Evolutionary conservation across 352 stramenopile species (phyloP), one percentile per base, ranked within the genome.

Genomic region (Phytophthora europaea): DNA sequence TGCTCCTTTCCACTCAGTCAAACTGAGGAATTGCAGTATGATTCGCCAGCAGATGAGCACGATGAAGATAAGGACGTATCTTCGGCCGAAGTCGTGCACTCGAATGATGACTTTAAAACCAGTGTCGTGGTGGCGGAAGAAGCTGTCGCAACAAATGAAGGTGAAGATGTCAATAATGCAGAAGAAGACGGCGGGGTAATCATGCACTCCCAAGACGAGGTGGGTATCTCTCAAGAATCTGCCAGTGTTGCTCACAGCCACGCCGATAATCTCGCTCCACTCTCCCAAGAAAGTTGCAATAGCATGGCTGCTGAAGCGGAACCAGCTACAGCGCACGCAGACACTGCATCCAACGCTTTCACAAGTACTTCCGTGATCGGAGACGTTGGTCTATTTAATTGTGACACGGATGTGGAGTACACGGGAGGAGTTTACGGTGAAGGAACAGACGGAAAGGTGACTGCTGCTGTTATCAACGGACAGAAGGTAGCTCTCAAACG

Each of bases 381-480:
- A 63, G 89, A 96, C 50, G 89, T 96, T 18, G 89, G 89, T 0
- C 57, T 96, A 33, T 96, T 96, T 72, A 96, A 96, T 63, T 96
- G 89, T 52, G 85, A 93, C 53, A 66, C 66, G 7, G 89, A 96
- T 43, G 89, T 93, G 22, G 87, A 96, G 69, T 96, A 91, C 62
- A 92, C 89, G 12, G 89, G 89, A 51, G 87, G 89, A 15, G 78
- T 94, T 28, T 96, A 96, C 58, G 89, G 89, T 36, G 89, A 96
- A 91, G 89, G 89, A 22, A 96, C 89, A 0, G 89, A 96, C 54
- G 89, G 89, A 33, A 94, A 93, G 57, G 89, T 96, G 36, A 83
- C 79, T 8, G 89, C 89, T 18, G 87, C 86, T 16, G 88, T 92
- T 60, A 90, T 96, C 34, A 78, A 85, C 18, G 89, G 87, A 0